Conservation (phyloP, 1,284 basidiomycete species). For the Sporisorium iseilematis-ciliati region DNA sequence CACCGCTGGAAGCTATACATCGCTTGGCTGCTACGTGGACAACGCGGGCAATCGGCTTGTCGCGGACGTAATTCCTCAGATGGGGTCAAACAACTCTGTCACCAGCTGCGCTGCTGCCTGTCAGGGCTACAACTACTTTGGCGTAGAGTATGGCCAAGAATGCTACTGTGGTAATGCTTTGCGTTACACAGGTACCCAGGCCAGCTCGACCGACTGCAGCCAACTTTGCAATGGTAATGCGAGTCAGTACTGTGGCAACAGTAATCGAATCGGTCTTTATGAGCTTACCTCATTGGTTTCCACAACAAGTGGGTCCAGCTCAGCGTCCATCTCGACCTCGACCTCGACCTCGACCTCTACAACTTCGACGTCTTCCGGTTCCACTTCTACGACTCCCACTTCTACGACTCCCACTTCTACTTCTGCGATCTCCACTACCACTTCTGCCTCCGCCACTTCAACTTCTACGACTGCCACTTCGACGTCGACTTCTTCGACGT, state of each 20-base stretch:
- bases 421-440: no score
- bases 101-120: conserved; percentile 68
- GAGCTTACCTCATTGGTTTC: conserved; percentile 61
- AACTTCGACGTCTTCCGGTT: neutral
- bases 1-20: conserved; percentile 5
- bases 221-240: conserved; percentile 77
- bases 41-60: conserved; percentile 4
- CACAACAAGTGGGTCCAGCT: neutral
- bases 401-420: no score
- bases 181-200: neutral
- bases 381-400: no score
- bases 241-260: conserved; percentile 79
- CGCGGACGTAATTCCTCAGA: conserved; percentile 1
- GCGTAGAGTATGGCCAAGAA: conserved; percentile 69
- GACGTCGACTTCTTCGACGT: conserved; percentile 1
- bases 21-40: conserved; percentile 25
- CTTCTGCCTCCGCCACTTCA: no score
- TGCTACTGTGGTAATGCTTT: conserved; percentile 67
- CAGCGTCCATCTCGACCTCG: neutral
- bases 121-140: conserved; percentile 69
- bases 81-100: conserved; percentile 41
- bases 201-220: conserved; percentile 74
- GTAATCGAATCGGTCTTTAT: conserved; percentile 79
- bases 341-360: conserved; percentile 2
- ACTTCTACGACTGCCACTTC: neutral